Evolutionary conservation across 1,139 yeast genomes (phyloP), one percentile per base, ranked within the genome.

Genomic region (Fermentozyma sake): DNA sequence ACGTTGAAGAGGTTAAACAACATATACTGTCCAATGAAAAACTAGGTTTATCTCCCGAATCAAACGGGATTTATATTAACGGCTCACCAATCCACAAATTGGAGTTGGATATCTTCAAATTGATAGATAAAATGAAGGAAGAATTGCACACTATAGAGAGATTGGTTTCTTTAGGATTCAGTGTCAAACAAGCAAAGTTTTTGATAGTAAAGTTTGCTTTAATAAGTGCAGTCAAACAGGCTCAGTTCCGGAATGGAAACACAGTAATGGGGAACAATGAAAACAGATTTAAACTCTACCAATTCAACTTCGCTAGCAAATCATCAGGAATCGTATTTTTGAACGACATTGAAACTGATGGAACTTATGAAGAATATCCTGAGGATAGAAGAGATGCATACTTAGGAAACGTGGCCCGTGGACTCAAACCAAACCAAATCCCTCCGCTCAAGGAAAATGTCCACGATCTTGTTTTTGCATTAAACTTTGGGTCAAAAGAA

Each of bases 381-480:
- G 35, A 53, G 1, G 65, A 77, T 33, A 54, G 76, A 15, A 39
- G 53, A 4, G 67, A 58, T 24, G 34, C 76, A 47, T 57, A 57
- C 57, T 38, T 59, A 17, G 53, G 50, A 1, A 51, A 38, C 16
- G 48, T 31, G 3, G 39, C 46, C 1, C 12, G 20, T 5, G 25
- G 32, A 10, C 37, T 51, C 30, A 50, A 53, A 20, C 62, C 66
- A 12, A 87, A 85, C 6, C 79, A 76, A 42, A 58, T 86, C 8
- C 94, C 94, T 2, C 71, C 72, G 5, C 67, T 81, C 22, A 68
- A 68, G 29, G 87, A 83, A 39, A 91, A 91, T 46, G 64, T 86
- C 33, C 87, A 84, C 46, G 84, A 86, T 24, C 38, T 83, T 18
- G 72, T 91, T 0, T 77, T 87, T 46, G 84, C 75, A 0, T 47